Base-by-base conservation (phyloP, 805 yeast genomes). In the Danielia reshetovae region DNA sequence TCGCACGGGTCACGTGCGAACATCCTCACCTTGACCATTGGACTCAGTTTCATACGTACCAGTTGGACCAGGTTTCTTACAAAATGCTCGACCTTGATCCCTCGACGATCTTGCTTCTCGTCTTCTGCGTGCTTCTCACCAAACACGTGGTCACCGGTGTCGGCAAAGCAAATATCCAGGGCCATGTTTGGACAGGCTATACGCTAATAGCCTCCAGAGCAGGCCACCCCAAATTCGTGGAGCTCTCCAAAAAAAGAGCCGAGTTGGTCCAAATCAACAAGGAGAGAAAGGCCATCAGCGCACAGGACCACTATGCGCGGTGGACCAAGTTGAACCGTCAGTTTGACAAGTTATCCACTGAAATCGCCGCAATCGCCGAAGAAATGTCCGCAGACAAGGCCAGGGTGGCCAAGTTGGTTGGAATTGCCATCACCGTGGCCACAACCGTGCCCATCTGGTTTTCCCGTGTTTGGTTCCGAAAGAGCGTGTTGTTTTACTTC, bases 271-370 rank as follows among this genome's bases (percentile, higher is more conserved):
- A 61, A 13, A 52, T 77, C 15, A 67, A 74, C 45, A 66, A 62
- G 10, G 76, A 79, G 47, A 73, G 87, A 41, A 65, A 75, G 19
- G 43, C 68, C 2, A 74, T 88, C 7, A 76, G 86, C 36, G 90
- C 97, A 2, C 96, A 90, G 58, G 97, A 93, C 55, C 80, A 93
- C 51, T 93, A 90, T 57, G 96, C 97, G 18, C 81, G 76, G 51
- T 93, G 97, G 97, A 94, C 97, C 1, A 87, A 87, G 56, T 68
- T 89, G 42, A 89, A 87, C 51, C 74, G 98, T 31, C 74, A 71
- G 47, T 62, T 72, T 38, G 88, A 81, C 45, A 70, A 73, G 39
- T 51, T 85, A 32, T 67, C 70, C 28, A 65, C 59, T 11, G 77
- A 83, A 40, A 62, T 82, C 27, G 72, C 68, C 12, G 38, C 47